A percentile compares a stretch with the other conserved stretches of the same genome.
phyloP scores from a whole-genome alignment of 768 basidiomycete species.

The Leccinum olivaceopallidum region DNA sequence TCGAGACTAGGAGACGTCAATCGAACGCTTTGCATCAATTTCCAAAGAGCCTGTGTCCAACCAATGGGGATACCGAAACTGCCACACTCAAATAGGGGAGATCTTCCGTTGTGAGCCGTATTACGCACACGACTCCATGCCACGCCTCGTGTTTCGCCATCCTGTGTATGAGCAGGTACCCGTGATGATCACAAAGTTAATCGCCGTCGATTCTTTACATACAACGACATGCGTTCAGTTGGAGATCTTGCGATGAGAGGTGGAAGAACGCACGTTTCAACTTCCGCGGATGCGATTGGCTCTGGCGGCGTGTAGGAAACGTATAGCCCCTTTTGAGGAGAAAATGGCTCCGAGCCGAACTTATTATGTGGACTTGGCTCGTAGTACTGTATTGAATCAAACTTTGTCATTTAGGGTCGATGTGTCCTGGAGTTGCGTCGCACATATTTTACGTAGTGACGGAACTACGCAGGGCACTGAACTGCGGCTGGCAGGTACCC shows the following conservation, averaged over 20 bases:
- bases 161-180: neutral
- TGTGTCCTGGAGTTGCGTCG: neutral
- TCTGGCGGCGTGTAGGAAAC: neutral
- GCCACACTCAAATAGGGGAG: neutral
- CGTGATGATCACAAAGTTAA: slow-evolving; percentile 4
- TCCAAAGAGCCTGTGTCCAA: neutral
- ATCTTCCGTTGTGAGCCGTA: slow-evolving; percentile 1
- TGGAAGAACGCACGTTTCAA: neutral
- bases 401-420: neutral
- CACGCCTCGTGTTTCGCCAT: slow-evolving; percentile 16
- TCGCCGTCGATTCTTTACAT: slow-evolving; percentile 13
- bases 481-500: neutral
- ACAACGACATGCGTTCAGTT: neutral
- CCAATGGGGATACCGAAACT: slow-evolving; percentile 3
- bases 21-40: neutral
- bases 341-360: neutral
- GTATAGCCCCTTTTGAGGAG: neutral
- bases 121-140: neutral
- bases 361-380: neutral
- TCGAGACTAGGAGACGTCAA: neutral
- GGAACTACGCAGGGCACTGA: neutral
- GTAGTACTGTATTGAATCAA: neutral
- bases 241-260: neutral
- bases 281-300: neutral
- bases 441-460: neutral